Conservation (phyloP, 2,329 filamentous ascomycete genomes). For the Fusarium udum region DNA sequence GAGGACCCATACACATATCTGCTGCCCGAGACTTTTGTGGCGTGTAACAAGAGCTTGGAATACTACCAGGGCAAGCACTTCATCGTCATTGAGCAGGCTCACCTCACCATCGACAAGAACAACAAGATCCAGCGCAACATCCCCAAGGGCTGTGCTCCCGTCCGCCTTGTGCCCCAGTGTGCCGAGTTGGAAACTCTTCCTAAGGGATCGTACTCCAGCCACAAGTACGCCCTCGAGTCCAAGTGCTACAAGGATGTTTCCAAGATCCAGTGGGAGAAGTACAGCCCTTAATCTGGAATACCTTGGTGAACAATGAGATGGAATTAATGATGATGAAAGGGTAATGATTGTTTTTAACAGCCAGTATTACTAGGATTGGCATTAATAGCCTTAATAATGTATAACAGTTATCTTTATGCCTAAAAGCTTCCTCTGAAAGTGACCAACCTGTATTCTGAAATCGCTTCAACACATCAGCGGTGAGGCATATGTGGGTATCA, state of each 20-base stretch:
- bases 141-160: conserved; percentile 51
- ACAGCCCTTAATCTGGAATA: conserved; percentile 21
- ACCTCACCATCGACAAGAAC: conserved; percentile 39
- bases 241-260: conserved; percentile 54
- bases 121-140: conserved; percentile 38
- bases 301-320: background rate
- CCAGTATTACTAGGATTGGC: conserved; percentile 20
- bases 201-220: conserved; percentile 48
- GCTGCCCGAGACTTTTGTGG: conserved; percentile 52
- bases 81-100: conserved; percentile 52
- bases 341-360: conserved; percentile 27
- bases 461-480: background rate
- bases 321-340: conserved; percentile 32
- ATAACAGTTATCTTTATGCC: conserved; percentile 12
- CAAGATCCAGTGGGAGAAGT: conserved; percentile 42
- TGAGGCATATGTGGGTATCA: conserved; percentile 12
- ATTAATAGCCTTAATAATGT: conserved; percentile 28
- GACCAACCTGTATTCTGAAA: background rate
- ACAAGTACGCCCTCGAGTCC: conserved; percentile 51
- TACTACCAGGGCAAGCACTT: conserved; percentile 54
- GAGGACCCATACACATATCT: conserved; percentile 40
- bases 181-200: conserved; percentile 50
- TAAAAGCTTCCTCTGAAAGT: background rate
- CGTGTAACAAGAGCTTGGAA: conserved; percentile 53
- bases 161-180: conserved; percentile 57